phyloP scores from a whole-genome alignment of 495 filamentous ascomycete species.

The Aspergillus campestris region DNA sequence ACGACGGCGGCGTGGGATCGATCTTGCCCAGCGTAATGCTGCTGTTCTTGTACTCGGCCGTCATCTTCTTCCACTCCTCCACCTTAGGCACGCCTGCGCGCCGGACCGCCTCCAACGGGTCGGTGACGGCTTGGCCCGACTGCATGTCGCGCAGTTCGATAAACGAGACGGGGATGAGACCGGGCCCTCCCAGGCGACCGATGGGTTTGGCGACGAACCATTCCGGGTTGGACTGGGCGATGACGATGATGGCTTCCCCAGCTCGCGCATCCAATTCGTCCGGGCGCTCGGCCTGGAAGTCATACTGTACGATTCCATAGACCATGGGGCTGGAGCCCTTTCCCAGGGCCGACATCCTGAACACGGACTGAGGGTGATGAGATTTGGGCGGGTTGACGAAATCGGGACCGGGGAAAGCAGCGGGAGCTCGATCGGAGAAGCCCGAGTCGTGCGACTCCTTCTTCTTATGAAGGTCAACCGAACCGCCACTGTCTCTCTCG shows the following conservation, averaged over 20 bases:
- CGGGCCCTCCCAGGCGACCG: slow-evolving; percentile 84
- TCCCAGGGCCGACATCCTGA: slow-evolving; percentile 46
- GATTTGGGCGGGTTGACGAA: slow-evolving; percentile 16
- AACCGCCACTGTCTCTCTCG: slow-evolving; percentile 72
- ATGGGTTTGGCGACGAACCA: slow-evolving; percentile 99
- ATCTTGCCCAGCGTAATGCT: slow-evolving; percentile 93
- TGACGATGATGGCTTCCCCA: slow-evolving; percentile 95
- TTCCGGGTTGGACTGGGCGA: slow-evolving; percentile 97
- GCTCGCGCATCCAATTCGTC: slow-evolving; percentile 93
- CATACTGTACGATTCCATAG: slow-evolving; percentile 93
- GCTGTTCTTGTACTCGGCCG: slow-evolving; percentile 97
- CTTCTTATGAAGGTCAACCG: slow-evolving; percentile 53
- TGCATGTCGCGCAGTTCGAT: slow-evolving; percentile 95
- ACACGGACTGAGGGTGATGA: slow-evolving; percentile 27
- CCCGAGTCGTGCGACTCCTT: slow-evolving; percentile 67
- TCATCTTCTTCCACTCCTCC: slow-evolving; percentile 99
- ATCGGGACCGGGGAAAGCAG: slow-evolving; percentile 28
- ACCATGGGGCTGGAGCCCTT: slow-evolving; percentile 77
- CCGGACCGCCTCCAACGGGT: slow-evolving; percentile 78
- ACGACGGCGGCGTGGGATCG: slow-evolving; percentile 42
- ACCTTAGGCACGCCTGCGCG: slow-evolving; percentile 92
- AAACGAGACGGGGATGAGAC: slow-evolving; percentile 93
- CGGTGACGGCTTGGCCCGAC: slow-evolving; percentile 69
- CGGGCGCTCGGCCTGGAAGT: slow-evolving; percentile 89
- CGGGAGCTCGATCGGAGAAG: slow-evolving; percentile 56